Base-by-base conservation (phyloP, 1,284 basidiomycete species). In the Athelia sp. region DNA sequence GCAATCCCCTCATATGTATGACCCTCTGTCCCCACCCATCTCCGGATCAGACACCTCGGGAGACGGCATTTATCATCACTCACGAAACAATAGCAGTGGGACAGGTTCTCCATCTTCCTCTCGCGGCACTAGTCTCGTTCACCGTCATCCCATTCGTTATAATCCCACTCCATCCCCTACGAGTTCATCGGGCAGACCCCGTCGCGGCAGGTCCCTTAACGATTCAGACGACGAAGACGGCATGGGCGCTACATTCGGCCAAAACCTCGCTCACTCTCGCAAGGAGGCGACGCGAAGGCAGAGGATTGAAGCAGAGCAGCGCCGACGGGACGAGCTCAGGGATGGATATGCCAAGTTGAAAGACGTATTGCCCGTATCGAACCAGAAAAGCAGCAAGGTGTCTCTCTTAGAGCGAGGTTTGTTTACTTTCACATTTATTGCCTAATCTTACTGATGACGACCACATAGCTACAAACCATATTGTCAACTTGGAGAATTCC, bases 361-460 rank as follows among this genome's bases (percentile, higher is more conserved):
- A 69, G 89, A 90, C 53, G 87, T 87, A 22, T 74, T 94, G 4
- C 91, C 91, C 2, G 76, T 84, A 43, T 88, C 87, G 14, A 91
- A 89, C 67, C 90, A 93, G 73, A 90, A 92, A 69, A 84, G 84
- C 62, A 90, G 87, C 72, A 94, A 94, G 66, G 86, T 90, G n/a
- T 87, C 83, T 24, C 69, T 93, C 48, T 73, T 94, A 50, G 91
- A 93, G 68, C 77, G 92, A 75, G 89, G 90, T 91, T 60, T 53
- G 78, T 66, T 38, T 31, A 31, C 49, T 48, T 55, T 43, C n/a
- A 29, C 45, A 24, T 45, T 43, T 48, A 45, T 50, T 47, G 48
- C 46, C 45, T 31, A 50, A 31, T 22, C 40, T 17, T 38, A 21
- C 24, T 40, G 46, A 23, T 18, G 51, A 35, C 57, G 6, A 22